Base-by-base conservation (phyloP, 164 flowering plant species). In the Vitis labrusca region DNA sequence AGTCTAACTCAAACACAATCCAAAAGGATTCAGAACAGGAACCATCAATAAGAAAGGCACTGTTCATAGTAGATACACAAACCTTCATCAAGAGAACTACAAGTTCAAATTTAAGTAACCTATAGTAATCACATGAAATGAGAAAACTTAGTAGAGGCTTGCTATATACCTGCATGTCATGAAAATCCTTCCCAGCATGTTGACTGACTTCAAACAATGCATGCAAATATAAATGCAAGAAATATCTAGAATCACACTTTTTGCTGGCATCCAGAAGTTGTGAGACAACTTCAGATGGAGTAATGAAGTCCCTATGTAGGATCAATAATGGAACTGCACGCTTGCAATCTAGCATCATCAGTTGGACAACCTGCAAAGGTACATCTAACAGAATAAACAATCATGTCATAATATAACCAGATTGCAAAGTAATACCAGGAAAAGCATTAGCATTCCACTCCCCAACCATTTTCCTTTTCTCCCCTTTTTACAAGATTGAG, bases 161-260 rank as follows among this genome's bases (percentile, higher is more conserved):
- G 44, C 44, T 3, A 37, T 37, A 50, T 80, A 95, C 99, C 99
- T 96, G 99, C 90, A 96, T 84, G 77, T 96, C 98, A 79, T 96
- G 99, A 74, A 77, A 96, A 60, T 93, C 98, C 80, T 79, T 92
- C 51, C 97, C 99, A 63, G 90, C 92, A 85, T 90, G 86, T 14
- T 92, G 93, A 71, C 63, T 86, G 51, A 71, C 88, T 82, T 85
- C 95, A 80, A 91, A 93, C 60, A 96, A 81, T 27, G 91, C 70
- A 84, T 93, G 99, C 77, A 96, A 81, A 78, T 96, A 96, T 17
- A 85, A 71, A 82, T 93, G 88, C 89, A 93, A 82, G 74, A 88
- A 89, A 67, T 81, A 83, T 84, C 87, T 86, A 70, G 80, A 80
- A 82, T 95, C 90, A 76, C 97, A 84, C 76, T 85, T 82, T 12